Percentiles rank a stretch among this genome's conserved stretches.
Evolutionary conservation across 1,284 basidiomycete genomes (phyloP).

Genomic region (Apiotrichum laibachii): DNA sequence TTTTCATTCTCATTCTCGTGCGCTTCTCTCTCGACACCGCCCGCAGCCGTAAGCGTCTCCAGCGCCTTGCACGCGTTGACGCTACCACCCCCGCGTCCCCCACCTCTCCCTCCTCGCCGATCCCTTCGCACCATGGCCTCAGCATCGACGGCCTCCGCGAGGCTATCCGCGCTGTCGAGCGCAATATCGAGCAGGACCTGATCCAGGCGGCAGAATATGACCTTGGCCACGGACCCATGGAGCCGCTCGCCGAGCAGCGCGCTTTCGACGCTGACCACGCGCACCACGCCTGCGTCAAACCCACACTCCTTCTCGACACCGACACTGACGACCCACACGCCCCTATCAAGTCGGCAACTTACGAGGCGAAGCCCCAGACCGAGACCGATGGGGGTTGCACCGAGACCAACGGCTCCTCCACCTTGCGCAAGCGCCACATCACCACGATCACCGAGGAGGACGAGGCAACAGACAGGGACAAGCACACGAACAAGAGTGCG

Average conservation of each 20-base stretch:
- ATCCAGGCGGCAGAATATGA: conserved; percentile 26
- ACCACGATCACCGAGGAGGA: too few relatives aligned
- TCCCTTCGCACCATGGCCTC: conserved; percentile 26
- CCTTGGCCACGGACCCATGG: background rate
- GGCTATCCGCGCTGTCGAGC: conserved; percentile 37
- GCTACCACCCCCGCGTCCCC: background rate
- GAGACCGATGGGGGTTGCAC: too few relatives aligned
- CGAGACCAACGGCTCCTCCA: too few relatives aligned
- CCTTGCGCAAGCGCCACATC: too few relatives aligned
- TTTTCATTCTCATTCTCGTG: conserved; percentile 51
- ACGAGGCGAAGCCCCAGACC: too few relatives aligned
- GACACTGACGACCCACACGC: too few relatives aligned
- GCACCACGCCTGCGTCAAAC: background rate
- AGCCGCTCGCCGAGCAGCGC: background rate
- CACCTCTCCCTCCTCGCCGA: background rate
- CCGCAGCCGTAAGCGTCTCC: conserved; percentile 33
- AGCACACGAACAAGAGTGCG: too few relatives aligned
- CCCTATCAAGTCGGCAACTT: too few relatives aligned
- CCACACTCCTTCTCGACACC: too few relatives aligned
- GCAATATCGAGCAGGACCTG: conserved; percentile 36
- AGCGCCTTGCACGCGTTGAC: conserved; percentile 28
- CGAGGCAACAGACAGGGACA: too few relatives aligned
- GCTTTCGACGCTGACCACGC: background rate
- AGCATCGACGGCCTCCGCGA: conserved; percentile 34
- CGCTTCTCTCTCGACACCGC: conserved; percentile 37